phyloP scores from a whole-genome alignment of 441 rosid genomes.

The California macrophylla region DNA sequence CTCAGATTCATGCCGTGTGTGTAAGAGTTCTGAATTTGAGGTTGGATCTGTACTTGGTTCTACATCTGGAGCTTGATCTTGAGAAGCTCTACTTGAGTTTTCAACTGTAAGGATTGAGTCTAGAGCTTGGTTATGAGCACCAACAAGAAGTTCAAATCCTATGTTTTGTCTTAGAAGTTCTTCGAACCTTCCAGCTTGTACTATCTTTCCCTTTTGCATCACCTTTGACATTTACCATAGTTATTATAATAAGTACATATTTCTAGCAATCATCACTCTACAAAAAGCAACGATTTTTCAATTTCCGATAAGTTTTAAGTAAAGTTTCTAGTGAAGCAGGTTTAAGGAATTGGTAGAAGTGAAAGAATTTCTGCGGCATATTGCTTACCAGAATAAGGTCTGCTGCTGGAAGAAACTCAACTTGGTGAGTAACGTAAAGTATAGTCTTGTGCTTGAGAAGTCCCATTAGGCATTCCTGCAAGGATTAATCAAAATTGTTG shows the following conservation, averaged over 20 bases:
- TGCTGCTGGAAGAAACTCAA: constrained; percentile 95
- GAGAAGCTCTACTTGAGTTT: constrained; percentile 42
- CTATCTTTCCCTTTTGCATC: constrained; percentile 85
- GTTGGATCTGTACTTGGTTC: constrained; percentile 33
- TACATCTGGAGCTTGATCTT: constrained; percentile 28
- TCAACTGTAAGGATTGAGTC: constrained; percentile 57
- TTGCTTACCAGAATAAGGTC: constrained; percentile 82
- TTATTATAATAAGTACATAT: background rate
- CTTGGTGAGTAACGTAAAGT: constrained; percentile 94
- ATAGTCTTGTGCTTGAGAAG: constrained; percentile 68
- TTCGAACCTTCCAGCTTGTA: constrained; percentile 75
- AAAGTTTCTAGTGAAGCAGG: background rate
- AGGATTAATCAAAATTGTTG: background rate
- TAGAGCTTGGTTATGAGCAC: constrained; percentile 81
- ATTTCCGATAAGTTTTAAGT: background rate
- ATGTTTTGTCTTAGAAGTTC: constrained; percentile 65
- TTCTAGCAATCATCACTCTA: background rate
- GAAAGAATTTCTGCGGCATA: background rate
- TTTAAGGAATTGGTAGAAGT: background rate
- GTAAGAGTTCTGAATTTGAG: constrained; percentile 30
- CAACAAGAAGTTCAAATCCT: constrained; percentile 83
- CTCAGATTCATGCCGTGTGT: constrained; percentile 39
- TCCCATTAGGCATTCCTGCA: constrained; percentile 91
- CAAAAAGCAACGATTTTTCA: background rate
- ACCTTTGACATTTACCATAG: constrained; percentile 39